These are phyloP conservation scores for Termitomyces bulborhizus DNA, from an alignment of 768 basidiomycete genomes.

Conservation along the genomic window DNA sequence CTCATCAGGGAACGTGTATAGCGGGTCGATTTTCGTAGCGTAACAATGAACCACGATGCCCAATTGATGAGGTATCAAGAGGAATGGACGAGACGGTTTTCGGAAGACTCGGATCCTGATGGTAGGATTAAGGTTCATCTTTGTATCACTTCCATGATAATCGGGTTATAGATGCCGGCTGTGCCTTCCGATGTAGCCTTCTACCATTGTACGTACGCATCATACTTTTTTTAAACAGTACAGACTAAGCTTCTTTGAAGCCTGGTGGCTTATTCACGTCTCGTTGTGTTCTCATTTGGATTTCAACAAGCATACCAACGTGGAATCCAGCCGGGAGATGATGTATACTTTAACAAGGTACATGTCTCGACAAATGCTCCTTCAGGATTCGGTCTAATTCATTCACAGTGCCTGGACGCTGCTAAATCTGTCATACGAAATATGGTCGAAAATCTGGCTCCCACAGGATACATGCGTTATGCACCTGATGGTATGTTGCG, in stretches of 20 bases:
- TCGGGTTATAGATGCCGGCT: conserved; percentile 42
- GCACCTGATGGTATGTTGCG: conserved; percentile 61
- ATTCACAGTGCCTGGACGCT: conserved; percentile 56
- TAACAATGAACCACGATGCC: conserved; percentile 56
- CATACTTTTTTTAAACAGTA: not conserved
- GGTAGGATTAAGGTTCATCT: conserved; percentile 28
- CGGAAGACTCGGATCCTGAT: conserved; percentile 50
- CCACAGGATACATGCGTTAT: conserved; percentile 71
- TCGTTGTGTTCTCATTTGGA: conserved; percentile 84
- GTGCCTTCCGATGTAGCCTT: conserved; percentile 55
- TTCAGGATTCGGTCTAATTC: not conserved
- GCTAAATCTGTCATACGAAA: conserved; percentile 62
- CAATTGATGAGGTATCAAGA: conserved; percentile 51
- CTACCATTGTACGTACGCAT: conserved; percentile 73
- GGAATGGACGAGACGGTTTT: conserved; percentile 62
- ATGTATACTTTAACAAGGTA: conserved; percentile 67
- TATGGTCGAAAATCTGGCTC: conserved; percentile 60
- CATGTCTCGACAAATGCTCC: not conserved
- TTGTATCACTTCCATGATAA: not conserved
- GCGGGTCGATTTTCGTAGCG: conserved; percentile 61
- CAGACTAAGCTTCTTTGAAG: conserved; percentile 26
- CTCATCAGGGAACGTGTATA: conserved; percentile 19
- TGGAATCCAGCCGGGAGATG: conserved; percentile 55
- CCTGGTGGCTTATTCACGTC: conserved; percentile 68
- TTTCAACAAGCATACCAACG: conserved; percentile 79